phyloP scores from a whole-genome alignment of 1,139 yeast species.

The Spathaspora sp. region DNA sequence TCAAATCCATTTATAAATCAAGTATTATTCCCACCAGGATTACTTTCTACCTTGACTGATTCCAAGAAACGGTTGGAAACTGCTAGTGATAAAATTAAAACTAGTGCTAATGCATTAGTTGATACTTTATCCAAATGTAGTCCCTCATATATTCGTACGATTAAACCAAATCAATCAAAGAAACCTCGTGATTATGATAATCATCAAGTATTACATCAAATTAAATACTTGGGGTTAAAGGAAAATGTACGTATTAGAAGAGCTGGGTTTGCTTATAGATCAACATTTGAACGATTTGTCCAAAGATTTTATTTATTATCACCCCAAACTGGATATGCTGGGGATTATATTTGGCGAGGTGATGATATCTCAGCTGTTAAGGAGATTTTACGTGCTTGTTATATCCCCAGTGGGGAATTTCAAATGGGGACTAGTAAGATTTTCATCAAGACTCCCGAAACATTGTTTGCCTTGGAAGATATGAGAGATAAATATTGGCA shows the following conservation, averaged over 20 bases:
- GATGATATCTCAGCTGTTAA: slow-evolving; percentile 79
- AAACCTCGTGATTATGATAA: slow-evolving; percentile 89
- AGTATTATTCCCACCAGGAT: slow-evolving; percentile 70
- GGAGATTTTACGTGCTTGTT: slow-evolving; percentile 76
- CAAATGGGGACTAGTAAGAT: slow-evolving; percentile 95
- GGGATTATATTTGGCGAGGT: slow-evolving; percentile 95
- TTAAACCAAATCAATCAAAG: slow-evolving; percentile 93
- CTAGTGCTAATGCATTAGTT: slow-evolving; percentile 86
- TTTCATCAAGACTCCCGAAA: slow-evolving; percentile 95
- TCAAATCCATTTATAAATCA: slow-evolving; percentile 60
- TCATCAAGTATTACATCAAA: slow-evolving; percentile 89
- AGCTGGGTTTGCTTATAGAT: slow-evolving; percentile 98
- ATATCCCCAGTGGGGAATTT: slow-evolving; percentile 77
- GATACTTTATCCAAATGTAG: slow-evolving; percentile 85
- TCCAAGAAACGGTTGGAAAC: slow-evolving; percentile 89
- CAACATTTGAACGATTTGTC: slow-evolving; percentile 95
- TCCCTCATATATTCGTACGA: slow-evolving; percentile 96
- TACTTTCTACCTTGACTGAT: slow-evolving; percentile 59
- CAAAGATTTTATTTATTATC: slow-evolving; percentile 91
- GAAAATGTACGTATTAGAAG: slow-evolving; percentile 97
- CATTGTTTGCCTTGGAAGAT: slow-evolving; percentile 91
- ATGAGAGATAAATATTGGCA: slow-evolving; percentile 98
- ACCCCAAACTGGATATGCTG: slow-evolving; percentile 92
- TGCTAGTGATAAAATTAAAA: slow-evolving; percentile 94
- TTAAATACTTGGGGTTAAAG: slow-evolving; percentile 92